Evolutionary conservation across 352 stramenopile genomes (phyloP), one percentile per base, ranked within the genome.

Genomic region (Phytopythium mirpurense): DNA sequence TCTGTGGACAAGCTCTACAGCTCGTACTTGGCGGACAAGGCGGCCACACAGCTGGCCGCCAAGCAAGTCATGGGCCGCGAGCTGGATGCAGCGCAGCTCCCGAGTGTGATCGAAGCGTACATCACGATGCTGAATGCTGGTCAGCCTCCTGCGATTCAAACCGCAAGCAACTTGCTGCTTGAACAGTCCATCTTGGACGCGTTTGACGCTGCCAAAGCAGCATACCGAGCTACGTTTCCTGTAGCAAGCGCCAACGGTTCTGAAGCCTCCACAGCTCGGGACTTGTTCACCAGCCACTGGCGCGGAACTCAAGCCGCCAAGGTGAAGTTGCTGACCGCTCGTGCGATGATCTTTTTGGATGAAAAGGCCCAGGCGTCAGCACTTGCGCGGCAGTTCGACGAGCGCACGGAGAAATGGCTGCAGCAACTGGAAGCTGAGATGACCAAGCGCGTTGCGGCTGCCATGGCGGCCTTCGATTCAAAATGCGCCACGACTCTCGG

Each of bases 1-100:
- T 48, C 72, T 10, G 59, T 87, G 11, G 74, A 86, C 29, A 64
- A 70, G 32, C 29, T 89, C 11, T 78, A 78, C 48, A 49, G 44
- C 6, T 51, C 63, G 24, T 86, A 70, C 46, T 51, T 89, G 15
- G 80, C 71, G 7, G 26, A 63, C 5, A 73, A 70, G 4, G 43
- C 10, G 6, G 27, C 48, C 11, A 52, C 63, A 6, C 52, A 68
- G 19, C 42, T 86, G 18, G 75, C 75, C 3, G 16, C 47, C 4
- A 89, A 86, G 62, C 5, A 10, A 9, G 9, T 32, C 9, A 32
- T 32, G 29, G 29, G 5, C 29, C 29, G 29, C 29, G 29, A 32
- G 29, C 29, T 32, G 29, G 5, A 32, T 32, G 29, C 29, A 32
- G 5, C 29, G 5, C 62, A 86, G 31, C 73, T 89, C 49, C 48